Conservation (phyloP, 768 basidiomycete genomes). For the Nidula microcarpa region DNA sequence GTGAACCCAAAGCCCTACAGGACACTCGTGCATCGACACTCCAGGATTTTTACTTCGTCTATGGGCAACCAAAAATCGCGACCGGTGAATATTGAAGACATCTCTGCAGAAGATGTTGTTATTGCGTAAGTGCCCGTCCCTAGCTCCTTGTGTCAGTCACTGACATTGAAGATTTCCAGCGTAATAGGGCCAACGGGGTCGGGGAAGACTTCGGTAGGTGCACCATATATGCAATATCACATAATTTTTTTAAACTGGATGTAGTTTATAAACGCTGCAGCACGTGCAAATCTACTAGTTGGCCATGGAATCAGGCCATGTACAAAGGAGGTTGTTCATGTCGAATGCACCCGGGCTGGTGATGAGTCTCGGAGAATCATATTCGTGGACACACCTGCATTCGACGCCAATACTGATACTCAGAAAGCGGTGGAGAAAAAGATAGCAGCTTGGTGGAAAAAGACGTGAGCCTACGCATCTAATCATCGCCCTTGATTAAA, state of each 20-base stretch:
- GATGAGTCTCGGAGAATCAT: neutral
- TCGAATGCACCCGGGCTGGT: neutral
- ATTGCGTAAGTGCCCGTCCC: neutral
- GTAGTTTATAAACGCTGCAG: neutral
- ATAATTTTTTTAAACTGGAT: neutral
- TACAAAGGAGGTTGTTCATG: neutral
- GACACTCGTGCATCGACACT: no score
- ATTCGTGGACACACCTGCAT: neutral
- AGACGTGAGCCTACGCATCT: neutral
- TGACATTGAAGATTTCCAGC: neutral
- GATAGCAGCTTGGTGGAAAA: neutral
- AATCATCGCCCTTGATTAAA: neutral
- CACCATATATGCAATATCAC: neutral
- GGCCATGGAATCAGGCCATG: neutral
- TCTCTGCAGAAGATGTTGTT: neutral
- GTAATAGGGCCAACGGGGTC: constrained; percentile 2
- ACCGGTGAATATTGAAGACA: neutral
- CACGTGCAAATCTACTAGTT: neutral
- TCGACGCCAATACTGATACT: neutral
- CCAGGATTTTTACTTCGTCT: no score
- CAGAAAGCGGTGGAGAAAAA: neutral
- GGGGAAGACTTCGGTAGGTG: neutral
- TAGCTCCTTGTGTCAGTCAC: neutral
- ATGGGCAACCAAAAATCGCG: no score
- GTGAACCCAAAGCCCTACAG: no score